A percentile compares a stretch with the other conserved stretches of the same genome.
Evolutionary conservation across 2,329 filamentous ascomycete genomes (phyloP).

Genomic region (Harringtonia aguacate): DNA sequence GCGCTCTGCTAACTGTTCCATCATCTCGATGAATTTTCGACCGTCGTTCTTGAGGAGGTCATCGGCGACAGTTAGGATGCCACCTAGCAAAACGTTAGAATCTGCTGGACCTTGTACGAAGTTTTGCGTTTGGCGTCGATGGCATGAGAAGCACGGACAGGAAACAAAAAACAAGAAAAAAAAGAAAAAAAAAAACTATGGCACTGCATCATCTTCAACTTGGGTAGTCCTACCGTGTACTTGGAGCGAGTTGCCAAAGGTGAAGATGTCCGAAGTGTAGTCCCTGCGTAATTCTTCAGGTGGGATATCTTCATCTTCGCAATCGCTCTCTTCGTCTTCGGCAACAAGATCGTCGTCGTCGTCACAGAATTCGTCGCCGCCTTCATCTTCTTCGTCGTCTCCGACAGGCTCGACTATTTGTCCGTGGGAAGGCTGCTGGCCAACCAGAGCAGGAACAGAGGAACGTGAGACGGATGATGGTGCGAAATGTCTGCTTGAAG

Average conservation of each 20-base stretch:
- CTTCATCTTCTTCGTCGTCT: constrained; percentile 44
- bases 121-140: too few species aligned
- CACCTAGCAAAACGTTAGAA: constrained; percentile 45
- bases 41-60: constrained; percentile 98
- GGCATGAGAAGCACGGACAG: too few species aligned
- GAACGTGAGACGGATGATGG: constrained; percentile 44
- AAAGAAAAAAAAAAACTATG: background rate
- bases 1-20: constrained; percentile 96
- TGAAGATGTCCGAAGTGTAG: constrained; percentile 79
- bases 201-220: background rate
- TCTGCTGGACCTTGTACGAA: too few species aligned
- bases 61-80: constrained; percentile 96
- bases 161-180: background rate
- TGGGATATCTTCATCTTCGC: constrained; percentile 56
- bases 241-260: constrained; percentile 93
- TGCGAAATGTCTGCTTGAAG: constrained; percentile 53
- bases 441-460: constrained; percentile 45
- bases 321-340: constrained; percentile 51
- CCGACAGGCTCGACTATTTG: constrained; percentile 60
- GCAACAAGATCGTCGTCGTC: constrained; percentile 36
- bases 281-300: constrained; percentile 47
- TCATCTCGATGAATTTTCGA: constrained; percentile 99
- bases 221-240: constrained; percentile 57
- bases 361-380: constrained; percentile 44
- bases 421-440: constrained; percentile 61